Evolutionary conservation across 805 yeast genomes (phyloP).

Genomic region (Hanseniaspora lindneri): DNA sequence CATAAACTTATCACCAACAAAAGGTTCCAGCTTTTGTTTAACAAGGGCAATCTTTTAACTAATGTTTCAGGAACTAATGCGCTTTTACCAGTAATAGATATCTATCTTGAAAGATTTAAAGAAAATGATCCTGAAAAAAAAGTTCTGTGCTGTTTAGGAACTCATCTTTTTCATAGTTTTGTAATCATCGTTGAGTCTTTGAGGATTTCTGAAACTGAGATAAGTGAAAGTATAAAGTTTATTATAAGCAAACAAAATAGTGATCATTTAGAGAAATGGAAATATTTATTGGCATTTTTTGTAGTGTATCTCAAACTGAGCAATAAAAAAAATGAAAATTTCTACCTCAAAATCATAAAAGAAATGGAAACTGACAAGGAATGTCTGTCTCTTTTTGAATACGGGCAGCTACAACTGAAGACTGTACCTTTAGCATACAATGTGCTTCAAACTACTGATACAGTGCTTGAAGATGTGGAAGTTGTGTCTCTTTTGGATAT

Average conservation of each 20-base stretch:
- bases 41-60: constrained; percentile 9
- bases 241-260: background rate
- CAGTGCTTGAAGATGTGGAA: background rate
- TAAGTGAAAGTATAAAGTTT: background rate
- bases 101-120: constrained; percentile 1
- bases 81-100: constrained; percentile 7
- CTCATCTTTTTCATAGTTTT: constrained; percentile 12
- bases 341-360: background rate
- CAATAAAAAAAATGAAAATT: background rate
- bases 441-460: background rate
- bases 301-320: background rate
- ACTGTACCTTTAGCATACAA: background rate
- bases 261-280: background rate
- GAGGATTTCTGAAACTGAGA: background rate
- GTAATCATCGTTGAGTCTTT: constrained; percentile 7
- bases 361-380: background rate
- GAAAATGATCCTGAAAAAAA: background rate
- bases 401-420: constrained; percentile 3
- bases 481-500: background rate
- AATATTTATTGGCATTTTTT: constrained; percentile 2
- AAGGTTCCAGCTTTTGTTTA: constrained; percentile 5
- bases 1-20: constrained; percentile 6
- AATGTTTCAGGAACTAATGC: constrained; percentile 2
- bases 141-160: constrained; percentile 8
- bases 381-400: constrained; percentile 3